A percentile compares a stretch with the other conserved stretches of the same genome.
Conservation (phyloP, 2,329 filamentous ascomycete genomes). For the Cladosporium sp. region DNA sequence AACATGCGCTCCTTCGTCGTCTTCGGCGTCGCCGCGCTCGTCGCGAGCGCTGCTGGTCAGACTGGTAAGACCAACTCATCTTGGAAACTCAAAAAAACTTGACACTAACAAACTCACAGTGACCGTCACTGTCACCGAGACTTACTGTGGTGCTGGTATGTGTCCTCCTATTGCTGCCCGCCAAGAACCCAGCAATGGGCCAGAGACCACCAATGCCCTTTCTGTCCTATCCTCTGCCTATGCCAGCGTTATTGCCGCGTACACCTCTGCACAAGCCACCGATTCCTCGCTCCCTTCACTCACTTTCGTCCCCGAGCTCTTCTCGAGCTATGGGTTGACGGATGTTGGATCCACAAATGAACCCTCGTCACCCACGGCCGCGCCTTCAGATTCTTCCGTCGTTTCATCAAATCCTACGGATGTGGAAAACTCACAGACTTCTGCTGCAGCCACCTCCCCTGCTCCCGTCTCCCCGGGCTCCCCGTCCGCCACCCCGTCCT, state of each 20-base stretch:
- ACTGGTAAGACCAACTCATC: constrained; percentile 14
- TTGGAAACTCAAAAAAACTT: background rate
- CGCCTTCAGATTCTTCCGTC: constrained; percentile 9
- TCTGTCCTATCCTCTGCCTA: constrained; percentile 18
- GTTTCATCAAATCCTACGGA: constrained; percentile 9
- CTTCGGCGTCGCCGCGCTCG: constrained; percentile 21
- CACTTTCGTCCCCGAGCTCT: constrained; percentile 25
- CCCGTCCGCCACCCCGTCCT: constrained; percentile 18
- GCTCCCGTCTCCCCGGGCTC: constrained; percentile 15
- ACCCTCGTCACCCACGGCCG: constrained; percentile 1
- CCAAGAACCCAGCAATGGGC: constrained; percentile 18
- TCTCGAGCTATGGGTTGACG: constrained; percentile 26
- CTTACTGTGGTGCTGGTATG: constrained; percentile 22
- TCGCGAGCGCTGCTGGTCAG: constrained; percentile 15
- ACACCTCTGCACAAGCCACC: constrained; percentile 25
- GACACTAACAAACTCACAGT: constrained; percentile 14
- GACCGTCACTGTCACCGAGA: constrained; percentile 21
- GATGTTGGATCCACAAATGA: constrained; percentile 13
- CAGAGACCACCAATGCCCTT: constrained; percentile 20
- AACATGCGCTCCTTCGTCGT: constrained; percentile 19
- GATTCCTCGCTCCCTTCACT: constrained; percentile 22
- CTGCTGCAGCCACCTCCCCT: constrained; percentile 12
- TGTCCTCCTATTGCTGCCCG: constrained; percentile 20
- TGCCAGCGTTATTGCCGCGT: constrained; percentile 24
- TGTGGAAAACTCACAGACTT: constrained; percentile 19